phyloP scores from a whole-genome alignment of 2,329 filamentous ascomycete genomes.

The Mariannaea sp. region DNA sequence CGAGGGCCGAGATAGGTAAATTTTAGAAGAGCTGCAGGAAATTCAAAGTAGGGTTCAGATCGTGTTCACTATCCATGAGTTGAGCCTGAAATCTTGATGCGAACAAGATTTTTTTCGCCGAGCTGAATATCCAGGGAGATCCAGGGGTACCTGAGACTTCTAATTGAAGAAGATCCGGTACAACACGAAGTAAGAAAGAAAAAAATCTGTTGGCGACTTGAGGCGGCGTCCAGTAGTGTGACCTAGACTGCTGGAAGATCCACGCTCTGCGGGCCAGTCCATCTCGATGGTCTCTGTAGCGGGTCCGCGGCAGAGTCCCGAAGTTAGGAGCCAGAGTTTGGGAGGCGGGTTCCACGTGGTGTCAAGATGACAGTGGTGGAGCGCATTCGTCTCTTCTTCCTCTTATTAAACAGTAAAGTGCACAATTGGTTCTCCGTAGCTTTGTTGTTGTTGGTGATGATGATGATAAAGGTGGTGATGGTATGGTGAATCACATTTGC shows the following conservation, averaged over 20 bases:
- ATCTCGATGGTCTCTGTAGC: slow-evolving; percentile 25
- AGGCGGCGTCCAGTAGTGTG: slow-evolving; percentile 10
- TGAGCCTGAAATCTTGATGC: neutral
- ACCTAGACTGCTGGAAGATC: slow-evolving; percentile 21
- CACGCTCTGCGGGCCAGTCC: slow-evolving; percentile 22
- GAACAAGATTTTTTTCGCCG: too few relatives aligned
- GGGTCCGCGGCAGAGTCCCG: slow-evolving; percentile 40
- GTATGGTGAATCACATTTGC: too few relatives aligned
- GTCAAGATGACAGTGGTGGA: slow-evolving; percentile 33
- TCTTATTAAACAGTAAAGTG: too few relatives aligned
- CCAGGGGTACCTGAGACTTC: slow-evolving; percentile 4
- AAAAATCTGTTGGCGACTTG: too few relatives aligned
- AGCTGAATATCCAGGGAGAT: neutral
- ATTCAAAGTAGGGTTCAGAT: neutral
- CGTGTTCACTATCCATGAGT: neutral
- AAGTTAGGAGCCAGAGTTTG: slow-evolving; percentile 33
- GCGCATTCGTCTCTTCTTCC: too few relatives aligned
- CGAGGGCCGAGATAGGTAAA: slow-evolving; percentile 13
- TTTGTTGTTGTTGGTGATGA: slow-evolving; percentile 12
- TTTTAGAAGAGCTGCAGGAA: slow-evolving; percentile 10
- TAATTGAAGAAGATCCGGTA: neutral
- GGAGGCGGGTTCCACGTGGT: slow-evolving; percentile 39
- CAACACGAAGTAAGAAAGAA: too few relatives aligned
- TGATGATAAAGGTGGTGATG: too few relatives aligned
- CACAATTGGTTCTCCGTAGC: neutral